These are phyloP conservation scores for Lactifluus hygrophoroides DNA, from an alignment of 768 basidiomycete species.

Conservation along the genomic window DNA sequence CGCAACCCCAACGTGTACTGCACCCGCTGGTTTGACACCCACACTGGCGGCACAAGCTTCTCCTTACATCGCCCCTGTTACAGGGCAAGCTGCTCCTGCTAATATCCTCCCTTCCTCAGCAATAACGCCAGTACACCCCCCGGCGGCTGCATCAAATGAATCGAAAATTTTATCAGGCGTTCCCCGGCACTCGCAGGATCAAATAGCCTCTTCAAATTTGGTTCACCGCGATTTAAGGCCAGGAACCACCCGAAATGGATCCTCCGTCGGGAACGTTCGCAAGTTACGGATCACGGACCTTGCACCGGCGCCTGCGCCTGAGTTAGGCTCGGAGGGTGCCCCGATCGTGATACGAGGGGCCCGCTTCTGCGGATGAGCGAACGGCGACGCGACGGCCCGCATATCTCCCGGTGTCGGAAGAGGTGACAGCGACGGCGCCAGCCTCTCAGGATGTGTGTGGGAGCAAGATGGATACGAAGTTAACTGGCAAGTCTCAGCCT, in stretches of 20 bases:
- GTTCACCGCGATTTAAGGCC: slow-evolving; percentile 8
- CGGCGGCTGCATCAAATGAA: neutral
- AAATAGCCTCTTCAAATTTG: neutral
- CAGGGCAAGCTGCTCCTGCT: no score
- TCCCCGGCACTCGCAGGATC: neutral
- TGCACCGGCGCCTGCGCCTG: slow-evolving; percentile 1
- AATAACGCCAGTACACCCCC: neutral
- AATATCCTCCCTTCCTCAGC: no score
- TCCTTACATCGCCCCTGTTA: neutral
- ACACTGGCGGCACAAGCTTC: no score
- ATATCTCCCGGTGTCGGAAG: neutral
- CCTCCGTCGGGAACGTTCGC: neutral
- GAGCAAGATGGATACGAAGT: neutral
- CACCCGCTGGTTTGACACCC: no score
- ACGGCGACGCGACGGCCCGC: neutral
- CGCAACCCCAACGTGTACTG: neutral
- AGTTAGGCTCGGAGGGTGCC: slow-evolving; percentile 6
- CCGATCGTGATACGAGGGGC: slow-evolving; percentile 10
- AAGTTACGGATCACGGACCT: slow-evolving; percentile 6
- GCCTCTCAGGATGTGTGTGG: neutral
- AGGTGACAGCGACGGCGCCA: neutral
- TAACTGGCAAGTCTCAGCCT: no score
- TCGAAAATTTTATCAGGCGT: neutral
- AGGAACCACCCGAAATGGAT: neutral
- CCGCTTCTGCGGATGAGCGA: neutral